Conservation (phyloP, 768 basidiomycete genomes). For the Mycena pura region DNA sequence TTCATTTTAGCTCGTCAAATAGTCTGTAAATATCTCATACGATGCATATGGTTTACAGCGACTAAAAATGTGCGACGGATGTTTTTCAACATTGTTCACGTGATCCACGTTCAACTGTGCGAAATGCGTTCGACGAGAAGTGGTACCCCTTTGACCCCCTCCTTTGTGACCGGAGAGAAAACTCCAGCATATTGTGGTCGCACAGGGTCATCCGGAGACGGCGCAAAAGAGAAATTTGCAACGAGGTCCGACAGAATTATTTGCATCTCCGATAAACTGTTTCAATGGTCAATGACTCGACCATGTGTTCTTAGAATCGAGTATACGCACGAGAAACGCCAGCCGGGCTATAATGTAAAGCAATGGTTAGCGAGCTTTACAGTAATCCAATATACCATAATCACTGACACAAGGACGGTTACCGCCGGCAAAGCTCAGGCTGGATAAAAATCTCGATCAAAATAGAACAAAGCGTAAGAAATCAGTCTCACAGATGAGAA, state of each 20-base stretch:
- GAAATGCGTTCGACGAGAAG: too few species aligned
- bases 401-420: neutral
- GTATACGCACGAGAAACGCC: slow-evolving; percentile 1
- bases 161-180: too few species aligned
- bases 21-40: too few species aligned
- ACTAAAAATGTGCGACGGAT: too few species aligned
- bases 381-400: neutral
- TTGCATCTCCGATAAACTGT: neutral
- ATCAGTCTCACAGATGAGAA: neutral
- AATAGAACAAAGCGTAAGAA: neutral
- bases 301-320: neutral
- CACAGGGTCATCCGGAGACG: too few species aligned
- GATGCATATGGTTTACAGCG: too few species aligned
- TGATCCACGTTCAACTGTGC: slow-evolving; percentile 12
- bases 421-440: neutral
- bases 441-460: neutral
- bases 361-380: neutral
- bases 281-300: neutral
- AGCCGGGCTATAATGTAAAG: neutral
- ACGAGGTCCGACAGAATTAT: neutral
- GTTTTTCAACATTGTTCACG: slow-evolving; percentile 9
- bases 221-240: neutral
- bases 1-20: too few species aligned
- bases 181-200: too few species aligned
- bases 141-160: too few species aligned